Percentiles rank a stretch among this genome's conserved stretches.
phyloP scores from a whole-genome alignment of 73 alveolate genomes.

The Urostyla sp. region DNA sequence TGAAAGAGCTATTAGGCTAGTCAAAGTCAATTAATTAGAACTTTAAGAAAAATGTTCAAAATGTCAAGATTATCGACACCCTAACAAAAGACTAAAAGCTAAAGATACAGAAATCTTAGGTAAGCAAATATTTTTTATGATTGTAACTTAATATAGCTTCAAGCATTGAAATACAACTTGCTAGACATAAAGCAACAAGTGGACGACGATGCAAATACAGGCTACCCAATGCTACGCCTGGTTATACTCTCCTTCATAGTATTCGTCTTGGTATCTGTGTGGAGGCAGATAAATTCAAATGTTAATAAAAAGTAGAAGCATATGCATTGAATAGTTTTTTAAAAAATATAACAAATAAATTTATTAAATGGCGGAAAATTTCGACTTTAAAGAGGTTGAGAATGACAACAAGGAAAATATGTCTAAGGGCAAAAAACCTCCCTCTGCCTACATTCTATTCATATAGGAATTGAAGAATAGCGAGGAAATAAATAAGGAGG shows the following conservation, averaged over 20 bases:
- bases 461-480: too few species aligned
- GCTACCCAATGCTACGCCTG: constrained; percentile 30
- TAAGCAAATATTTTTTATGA: not conserved
- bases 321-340: too few species aligned
- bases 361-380: too few species aligned
- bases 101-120: not conserved
- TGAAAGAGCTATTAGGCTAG: not conserved
- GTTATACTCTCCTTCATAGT: not conserved
- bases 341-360: too few species aligned
- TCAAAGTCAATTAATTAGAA: not conserved
- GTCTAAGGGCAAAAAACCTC: too few species aligned
- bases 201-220: constrained; percentile 4
- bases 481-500: too few species aligned
- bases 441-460: too few species aligned
- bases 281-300: not conserved
- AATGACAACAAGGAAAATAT: too few species aligned
- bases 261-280: not conserved
- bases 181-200: constrained; percentile 14
- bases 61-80: not conserved
- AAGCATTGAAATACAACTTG: not conserved
- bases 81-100: not conserved
- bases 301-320: too few species aligned
- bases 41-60: constrained; percentile 14
- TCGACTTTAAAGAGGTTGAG: too few species aligned
- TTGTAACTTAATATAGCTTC: not conserved